Evolutionary conservation across 345 rosid genomes (phyloP).

Genomic region (Excoecaria cochinchinensis): DNA sequence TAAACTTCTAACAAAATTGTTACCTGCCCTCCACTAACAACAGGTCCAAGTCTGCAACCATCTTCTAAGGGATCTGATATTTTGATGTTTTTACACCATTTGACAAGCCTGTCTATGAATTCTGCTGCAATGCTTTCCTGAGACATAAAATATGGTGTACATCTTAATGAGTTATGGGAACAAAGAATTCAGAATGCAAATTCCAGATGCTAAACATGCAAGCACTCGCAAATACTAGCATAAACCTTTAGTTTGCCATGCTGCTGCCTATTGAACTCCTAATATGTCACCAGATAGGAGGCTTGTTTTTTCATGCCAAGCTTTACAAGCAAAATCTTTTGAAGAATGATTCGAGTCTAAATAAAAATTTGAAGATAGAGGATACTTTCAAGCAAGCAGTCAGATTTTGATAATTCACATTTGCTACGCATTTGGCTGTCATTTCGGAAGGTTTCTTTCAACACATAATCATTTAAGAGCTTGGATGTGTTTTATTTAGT

Average conservation of each 20-base stretch:
- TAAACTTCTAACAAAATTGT: conserved; percentile 1
- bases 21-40: conserved; percentile 87
- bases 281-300: background rate
- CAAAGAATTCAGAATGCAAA: background rate
- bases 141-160: conserved; percentile 21
- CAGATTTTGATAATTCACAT: background rate
- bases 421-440: background rate
- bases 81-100: conserved; percentile 77
- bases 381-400: background rate
- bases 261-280: background rate
- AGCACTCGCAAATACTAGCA: background rate
- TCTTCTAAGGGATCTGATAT: conserved; percentile 92
- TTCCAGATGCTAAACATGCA: background rate
- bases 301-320: background rate
- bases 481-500: too few relatives aligned
- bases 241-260: background rate
- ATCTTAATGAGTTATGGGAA: background rate
- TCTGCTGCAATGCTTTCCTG: conserved; percentile 77
- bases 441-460: background rate
- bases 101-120: conserved; percentile 65
- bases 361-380: background rate
- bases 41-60: conserved; percentile 92
- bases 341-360: background rate
- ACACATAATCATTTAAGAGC: too few relatives aligned
- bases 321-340: background rate